Evolutionary conservation across 352 stramenopile species (phyloP), one percentile per base, ranked within the genome.

Genomic region (Elongisporangium senticosum): DNA sequence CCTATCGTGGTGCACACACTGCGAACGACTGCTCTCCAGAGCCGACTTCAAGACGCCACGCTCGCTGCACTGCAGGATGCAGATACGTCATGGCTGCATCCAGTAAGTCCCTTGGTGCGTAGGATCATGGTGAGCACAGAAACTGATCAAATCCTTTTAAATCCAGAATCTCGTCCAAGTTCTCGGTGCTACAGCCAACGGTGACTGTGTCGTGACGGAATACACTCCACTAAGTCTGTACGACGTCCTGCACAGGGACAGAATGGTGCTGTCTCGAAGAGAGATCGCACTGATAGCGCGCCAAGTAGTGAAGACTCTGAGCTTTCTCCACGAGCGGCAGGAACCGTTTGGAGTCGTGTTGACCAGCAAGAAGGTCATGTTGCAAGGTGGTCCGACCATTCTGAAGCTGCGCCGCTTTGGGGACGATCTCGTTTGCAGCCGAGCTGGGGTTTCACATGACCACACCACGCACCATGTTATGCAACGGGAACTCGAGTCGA

Each of bases 351-450:
- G 75, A 7, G 64, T 65, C 14, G 78, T 67, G 21, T 67, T 90
- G 20, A 88, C 80, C n/a, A 93, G 83, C 65, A 71, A 72, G 15
- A 86, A 86, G 54, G 79, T 90, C 14, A 79, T 90, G 68, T 48
- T 93, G 20, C 58, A 71, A 11, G 61, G 74, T 24, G 33, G 23
- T 7, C 61, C 62, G 2, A 48, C 62, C 3, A 55, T 89, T 49
- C 33, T 43, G 10, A 89, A 87, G 49, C 26, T 90, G 3, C 67
- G 80, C 19, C 75, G 72, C 26, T 87, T 86, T 67, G 70, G 76
- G 17, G 43, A 69, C 3, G 75, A 90, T 56, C 53, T 75, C 40
- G 49, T 69, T 7, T 37, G 11, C 33, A 43, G 2, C 17, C 8
- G 8, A 43, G 33, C 33, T 17, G 33, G 33, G 33, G 17, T 43